These are phyloP conservation scores for Sporobolomyces roseus DNA, from an alignment of 768 basidiomycete genomes.

Conservation along the genomic window DNA sequence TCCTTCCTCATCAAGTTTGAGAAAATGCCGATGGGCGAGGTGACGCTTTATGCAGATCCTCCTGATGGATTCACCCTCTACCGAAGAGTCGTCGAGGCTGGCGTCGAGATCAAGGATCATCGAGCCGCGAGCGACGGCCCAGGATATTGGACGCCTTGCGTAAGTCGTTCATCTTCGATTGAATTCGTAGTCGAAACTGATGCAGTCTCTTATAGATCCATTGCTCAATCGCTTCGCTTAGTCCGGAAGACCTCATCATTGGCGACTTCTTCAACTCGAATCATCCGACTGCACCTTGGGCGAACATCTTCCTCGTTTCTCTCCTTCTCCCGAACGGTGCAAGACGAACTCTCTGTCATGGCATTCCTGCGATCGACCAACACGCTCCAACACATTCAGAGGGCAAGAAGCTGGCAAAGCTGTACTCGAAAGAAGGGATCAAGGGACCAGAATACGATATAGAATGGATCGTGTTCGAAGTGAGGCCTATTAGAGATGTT, in stretches of 20 bases:
- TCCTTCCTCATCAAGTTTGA: slow-evolving; percentile 25
- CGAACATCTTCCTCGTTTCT: slow-evolving; percentile 15
- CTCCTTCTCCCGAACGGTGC: slow-evolving; percentile 26
- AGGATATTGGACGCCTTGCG: slow-evolving; percentile 30
- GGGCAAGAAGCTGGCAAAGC: slow-evolving; percentile 23
- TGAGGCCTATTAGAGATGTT: slow-evolving; percentile 5
- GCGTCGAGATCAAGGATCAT: not conserved
- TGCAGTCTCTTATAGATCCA: slow-evolving; percentile 6
- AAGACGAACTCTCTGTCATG: slow-evolving; percentile 23
- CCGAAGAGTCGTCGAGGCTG: slow-evolving; percentile 17
- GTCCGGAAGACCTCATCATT: slow-evolving; percentile 10
- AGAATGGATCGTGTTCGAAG: slow-evolving; percentile 30
- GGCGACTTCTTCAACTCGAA: slow-evolving; percentile 12
- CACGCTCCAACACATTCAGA: slow-evolving; percentile 16
- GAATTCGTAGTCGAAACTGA: not conserved
- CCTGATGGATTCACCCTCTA: slow-evolving; percentile 20
- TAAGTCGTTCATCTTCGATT: not conserved
- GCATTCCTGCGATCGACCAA: slow-evolving; percentile 23
- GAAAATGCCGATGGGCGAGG: slow-evolving; percentile 16
- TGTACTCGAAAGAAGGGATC: slow-evolving; percentile 35
- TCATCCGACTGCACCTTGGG: slow-evolving; percentile 11
- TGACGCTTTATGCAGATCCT: slow-evolving; percentile 4
- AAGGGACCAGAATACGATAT: slow-evolving; percentile 26
- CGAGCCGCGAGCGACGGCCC: not conserved
- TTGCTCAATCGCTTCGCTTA: slow-evolving; percentile 10